A percentile compares a stretch with the other conserved stretches of the same genome.
phyloP scores from a whole-genome alignment of 176 grass and related monocot species.

The Hyparrhenia diplandra region DNA sequence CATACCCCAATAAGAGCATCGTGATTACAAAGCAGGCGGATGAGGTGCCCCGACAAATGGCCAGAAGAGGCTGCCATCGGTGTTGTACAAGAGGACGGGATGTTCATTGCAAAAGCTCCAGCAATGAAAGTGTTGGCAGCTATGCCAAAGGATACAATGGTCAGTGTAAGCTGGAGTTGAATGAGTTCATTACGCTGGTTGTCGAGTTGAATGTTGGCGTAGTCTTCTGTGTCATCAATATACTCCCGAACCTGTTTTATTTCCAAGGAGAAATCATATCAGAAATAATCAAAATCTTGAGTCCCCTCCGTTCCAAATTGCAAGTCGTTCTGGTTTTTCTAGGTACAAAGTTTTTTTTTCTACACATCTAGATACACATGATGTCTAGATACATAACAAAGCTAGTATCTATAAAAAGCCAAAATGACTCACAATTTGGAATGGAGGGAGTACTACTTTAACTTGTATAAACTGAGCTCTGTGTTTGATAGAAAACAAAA shows the following conservation, averaged over 20 bases:
- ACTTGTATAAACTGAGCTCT: not conserved
- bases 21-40: not conserved
- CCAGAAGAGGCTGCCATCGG: not conserved
- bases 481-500: not conserved
- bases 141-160: slow-evolving; percentile 62
- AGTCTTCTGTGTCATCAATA: not conserved
- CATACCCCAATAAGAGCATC: slow-evolving; percentile 28
- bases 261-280: not conserved
- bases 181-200: not conserved
- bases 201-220: not conserved
- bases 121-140: not conserved
- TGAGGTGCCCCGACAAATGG: not conserved
- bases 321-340: no score
- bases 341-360: no score
- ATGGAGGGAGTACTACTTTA: not conserved
- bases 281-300: no score
- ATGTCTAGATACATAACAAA: no score
- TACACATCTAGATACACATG: no score
- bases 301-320: no score
- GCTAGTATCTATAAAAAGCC: no score
- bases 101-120: slow-evolving; percentile 61
- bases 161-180: slow-evolving; percentile 45
- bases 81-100: not conserved
- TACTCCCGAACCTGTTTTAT: not conserved
- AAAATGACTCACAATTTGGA: no score